phyloP scores from a whole-genome alignment of 345 rosid genomes.

The Eutrema japonicum region DNA sequence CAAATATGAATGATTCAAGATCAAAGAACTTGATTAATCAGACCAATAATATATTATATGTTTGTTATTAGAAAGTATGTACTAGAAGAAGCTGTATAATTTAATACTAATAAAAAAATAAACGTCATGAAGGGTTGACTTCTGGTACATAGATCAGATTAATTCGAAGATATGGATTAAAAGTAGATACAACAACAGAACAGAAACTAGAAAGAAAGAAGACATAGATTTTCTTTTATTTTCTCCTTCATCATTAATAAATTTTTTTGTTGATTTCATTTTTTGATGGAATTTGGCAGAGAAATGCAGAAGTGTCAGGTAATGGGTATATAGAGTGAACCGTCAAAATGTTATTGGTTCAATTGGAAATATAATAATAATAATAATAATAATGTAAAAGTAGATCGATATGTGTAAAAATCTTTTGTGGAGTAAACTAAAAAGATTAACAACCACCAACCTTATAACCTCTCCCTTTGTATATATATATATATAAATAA shows the following conservation, averaged over 20 bases:
- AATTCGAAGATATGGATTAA: conserved; percentile 37
- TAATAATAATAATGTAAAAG: conserved; percentile 31
- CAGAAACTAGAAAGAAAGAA: conserved; percentile 30
- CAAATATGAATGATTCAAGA: conserved; percentile 35
- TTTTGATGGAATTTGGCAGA: conserved; percentile 37
- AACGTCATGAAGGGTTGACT: conserved; percentile 48
- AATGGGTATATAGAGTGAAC: conserved; percentile 42
- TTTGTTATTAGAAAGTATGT: conserved; percentile 31
- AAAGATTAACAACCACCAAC: conserved; percentile 51
- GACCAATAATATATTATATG: conserved; percentile 18
- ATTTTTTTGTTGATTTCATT: conserved; percentile 11
- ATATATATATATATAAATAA: conserved; percentile 40
- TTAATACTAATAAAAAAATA: conserved; percentile 17
- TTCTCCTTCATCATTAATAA: neutral
- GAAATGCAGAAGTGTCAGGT: conserved; percentile 45
- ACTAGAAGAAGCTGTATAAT: conserved; percentile 40
- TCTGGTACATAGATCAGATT: conserved; percentile 37
- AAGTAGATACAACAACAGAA: conserved; percentile 47
- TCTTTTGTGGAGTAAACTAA: conserved; percentile 41
- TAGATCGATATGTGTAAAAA: conserved; percentile 40
- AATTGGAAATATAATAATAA: conserved; percentile 1
- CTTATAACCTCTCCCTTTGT: conserved; percentile 48
- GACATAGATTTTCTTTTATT: neutral
- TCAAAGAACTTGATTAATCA: conserved; percentile 30
- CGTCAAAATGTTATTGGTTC: conserved; percentile 45